phyloP scores from a whole-genome alignment of 2,329 filamentous ascomycete genomes.

The Akanthomyces dipterigenus region DNA sequence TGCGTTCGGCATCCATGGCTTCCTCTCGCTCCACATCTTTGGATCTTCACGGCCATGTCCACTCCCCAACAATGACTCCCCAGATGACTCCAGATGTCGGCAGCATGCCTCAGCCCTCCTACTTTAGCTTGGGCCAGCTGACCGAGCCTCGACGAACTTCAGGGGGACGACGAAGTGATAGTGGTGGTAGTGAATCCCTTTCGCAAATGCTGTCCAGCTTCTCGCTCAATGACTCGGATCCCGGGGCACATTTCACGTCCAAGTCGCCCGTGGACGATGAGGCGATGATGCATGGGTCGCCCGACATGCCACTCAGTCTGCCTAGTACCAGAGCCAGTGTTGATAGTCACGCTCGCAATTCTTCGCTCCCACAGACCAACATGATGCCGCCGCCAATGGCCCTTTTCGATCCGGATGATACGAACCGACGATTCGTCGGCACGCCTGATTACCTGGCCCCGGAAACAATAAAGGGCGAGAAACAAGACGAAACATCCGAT shows the following conservation, averaged over 20 bases:
- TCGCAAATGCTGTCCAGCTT: conserved; percentile 76
- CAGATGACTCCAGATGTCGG: conserved; percentile 70
- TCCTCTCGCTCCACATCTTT: conserved; percentile 93
- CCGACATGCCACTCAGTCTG: conserved; percentile 56
- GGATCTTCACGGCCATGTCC: conserved; percentile 65
- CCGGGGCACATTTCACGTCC: conserved; percentile 30
- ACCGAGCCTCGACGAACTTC: conserved; percentile 64
- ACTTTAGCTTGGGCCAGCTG: conserved; percentile 68
- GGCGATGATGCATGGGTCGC: conserved; percentile 65
- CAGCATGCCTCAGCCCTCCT: conserved; percentile 75
- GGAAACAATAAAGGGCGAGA: conserved; percentile 90
- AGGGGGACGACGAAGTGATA: conserved; percentile 76
- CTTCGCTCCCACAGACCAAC: conserved; percentile 40
- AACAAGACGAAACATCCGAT: conserved; percentile 96
- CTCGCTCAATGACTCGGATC: conserved; percentile 58
- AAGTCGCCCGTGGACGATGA: conserved; percentile 69
- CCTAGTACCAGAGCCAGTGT: conserved; percentile 24
- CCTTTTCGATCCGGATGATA: conserved; percentile 91
- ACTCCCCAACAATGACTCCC: conserved; percentile 79
- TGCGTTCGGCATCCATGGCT: conserved; percentile 72
- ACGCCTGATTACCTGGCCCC: conserved; percentile 96
- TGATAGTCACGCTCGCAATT: conserved; percentile 28
- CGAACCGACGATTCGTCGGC: conserved; percentile 85
- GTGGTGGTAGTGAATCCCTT: conserved; percentile 80
- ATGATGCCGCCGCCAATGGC: conserved; percentile 92